Evolutionary conservation across 257 asterid genomes (phyloP), one percentile per base, ranked within the genome.

Genomic region (Solanum commersonii): DNA sequence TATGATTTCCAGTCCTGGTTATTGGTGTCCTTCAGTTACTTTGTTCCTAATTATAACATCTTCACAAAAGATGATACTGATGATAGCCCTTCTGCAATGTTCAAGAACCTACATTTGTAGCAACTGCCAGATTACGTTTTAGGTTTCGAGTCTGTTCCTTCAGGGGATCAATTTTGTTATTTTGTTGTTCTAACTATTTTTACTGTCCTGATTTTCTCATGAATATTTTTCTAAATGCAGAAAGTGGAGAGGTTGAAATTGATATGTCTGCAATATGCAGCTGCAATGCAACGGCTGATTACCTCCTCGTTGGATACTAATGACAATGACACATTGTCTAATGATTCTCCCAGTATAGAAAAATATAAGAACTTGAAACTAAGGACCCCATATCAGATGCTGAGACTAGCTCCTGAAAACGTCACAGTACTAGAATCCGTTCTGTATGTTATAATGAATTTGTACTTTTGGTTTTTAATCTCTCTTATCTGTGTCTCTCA

Each of bases 261-360:
- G 72, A 93, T 96, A 85, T 97, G 99, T 93, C 96, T 97, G 89
- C 99, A 94, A 92, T 95, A 96, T 88, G 98, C 99, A 83, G 93
- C 96, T 73, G 99, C 99, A 65, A 94, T 94, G 38, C 99, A 94
- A 81, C 91, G 99, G 94, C 73, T 97, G 91, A 92, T 95, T 67
- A 92, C 97, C 73, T 90, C 95, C 84, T 92, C 98, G 3, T 87
- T 86, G 27, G 98, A 94, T 92, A 90, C 86, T 89, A 90, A 92
- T 83, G 70, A 87, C 60, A 84, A 92, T 31, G 88, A 74, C 52
- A 27, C 33, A 13, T 46, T 49, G 84, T 84, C 90, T 15, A 93
- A 86, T 89, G 90, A 83, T 77, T 89, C 93, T 42, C 83, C 84
- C 13, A 91, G 87, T 77, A 87, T 72, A 76, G 92, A 92, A 72